A percentile compares a stretch with the other conserved stretches of the same genome.
Conservation (phyloP, 2,329 filamentous ascomycete species). For the Dothiorella sarmentorum region DNA sequence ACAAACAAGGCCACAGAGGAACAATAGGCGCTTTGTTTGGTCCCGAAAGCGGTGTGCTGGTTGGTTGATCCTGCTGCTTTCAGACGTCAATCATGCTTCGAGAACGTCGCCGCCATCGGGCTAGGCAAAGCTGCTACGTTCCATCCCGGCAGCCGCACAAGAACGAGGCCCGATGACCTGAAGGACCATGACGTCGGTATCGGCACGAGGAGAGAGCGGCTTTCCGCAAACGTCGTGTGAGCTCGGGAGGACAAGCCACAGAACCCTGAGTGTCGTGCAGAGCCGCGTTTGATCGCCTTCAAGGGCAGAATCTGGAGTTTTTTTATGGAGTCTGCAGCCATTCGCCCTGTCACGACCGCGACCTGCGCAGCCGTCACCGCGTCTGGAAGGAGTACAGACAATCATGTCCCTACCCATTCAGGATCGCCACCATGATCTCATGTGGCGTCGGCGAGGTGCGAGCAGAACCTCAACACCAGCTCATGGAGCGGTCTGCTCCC, state of each 20-base stretch:
- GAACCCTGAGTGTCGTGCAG: neutral
- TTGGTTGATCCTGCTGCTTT: slow-evolving; percentile 13
- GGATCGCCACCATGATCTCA: slow-evolving; percentile 18
- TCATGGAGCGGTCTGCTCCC: slow-evolving; percentile 9
- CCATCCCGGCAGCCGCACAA: neutral
- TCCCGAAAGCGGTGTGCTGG: slow-evolving; percentile 2
- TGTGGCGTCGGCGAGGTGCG: slow-evolving; percentile 10
- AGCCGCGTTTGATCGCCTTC: slow-evolving; percentile 10
- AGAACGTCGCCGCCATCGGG: neutral
- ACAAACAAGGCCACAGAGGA: neutral
- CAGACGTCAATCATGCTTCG: slow-evolving; percentile 11
- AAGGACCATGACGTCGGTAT: neutral
- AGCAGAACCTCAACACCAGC: slow-evolving; percentile 14
- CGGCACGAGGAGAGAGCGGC: neutral
- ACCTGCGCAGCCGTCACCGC: neutral
- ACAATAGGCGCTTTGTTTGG: neutral
- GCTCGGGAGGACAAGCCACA: neutral
- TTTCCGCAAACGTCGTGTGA: neutral
- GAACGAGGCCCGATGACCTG: neutral
- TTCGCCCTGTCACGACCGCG: neutral
- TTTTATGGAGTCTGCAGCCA: neutral
- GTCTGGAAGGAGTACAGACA: neutral
- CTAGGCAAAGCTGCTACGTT: neutral
- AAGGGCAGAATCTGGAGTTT: neutral
- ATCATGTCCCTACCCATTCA: neutral